phyloP scores from a whole-genome alignment of 257 asterid species.

The Voacanga thouarsii region DNA sequence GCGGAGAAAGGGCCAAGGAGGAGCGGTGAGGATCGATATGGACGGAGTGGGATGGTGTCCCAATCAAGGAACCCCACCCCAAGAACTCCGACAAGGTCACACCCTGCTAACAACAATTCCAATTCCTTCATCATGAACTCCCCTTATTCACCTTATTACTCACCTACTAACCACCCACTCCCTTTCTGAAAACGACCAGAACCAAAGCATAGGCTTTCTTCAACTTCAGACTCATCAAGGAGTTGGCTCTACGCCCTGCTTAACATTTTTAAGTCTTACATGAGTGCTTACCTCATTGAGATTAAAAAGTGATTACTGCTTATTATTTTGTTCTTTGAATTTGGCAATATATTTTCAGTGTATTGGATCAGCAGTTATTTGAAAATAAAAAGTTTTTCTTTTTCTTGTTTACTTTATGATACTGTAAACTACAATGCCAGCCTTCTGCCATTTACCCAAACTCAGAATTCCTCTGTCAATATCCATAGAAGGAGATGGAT shows the following conservation, averaged over 20 bases:
- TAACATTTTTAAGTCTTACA: not conserved
- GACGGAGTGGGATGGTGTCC: slow-evolving; percentile 39
- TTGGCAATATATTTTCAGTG: not conserved
- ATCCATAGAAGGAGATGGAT: not conserved
- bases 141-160: slow-evolving; percentile 47
- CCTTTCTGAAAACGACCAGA: slow-evolving; percentile 40
- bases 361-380: not conserved
- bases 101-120: slow-evolving; percentile 17
- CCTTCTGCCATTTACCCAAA: no score
- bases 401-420: not conserved
- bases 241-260: not conserved
- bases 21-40: slow-evolving; percentile 40
- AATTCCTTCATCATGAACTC: slow-evolving; percentile 54
- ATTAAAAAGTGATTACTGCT: not conserved
- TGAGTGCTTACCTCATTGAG: not conserved
- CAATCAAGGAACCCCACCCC: slow-evolving; percentile 45
- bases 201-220: not conserved
- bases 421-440: not conserved
- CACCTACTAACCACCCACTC: slow-evolving; percentile 37
- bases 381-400: not conserved
- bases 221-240: not conserved
- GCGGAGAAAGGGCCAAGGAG: slow-evolving; percentile 74
- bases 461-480: no score
- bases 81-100: slow-evolving; percentile 25
- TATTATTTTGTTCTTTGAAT: slow-evolving; percentile 21